phyloP scores from a whole-genome alignment of 2,329 filamentous ascomycete genomes.

The Calycina herbarum region DNA sequence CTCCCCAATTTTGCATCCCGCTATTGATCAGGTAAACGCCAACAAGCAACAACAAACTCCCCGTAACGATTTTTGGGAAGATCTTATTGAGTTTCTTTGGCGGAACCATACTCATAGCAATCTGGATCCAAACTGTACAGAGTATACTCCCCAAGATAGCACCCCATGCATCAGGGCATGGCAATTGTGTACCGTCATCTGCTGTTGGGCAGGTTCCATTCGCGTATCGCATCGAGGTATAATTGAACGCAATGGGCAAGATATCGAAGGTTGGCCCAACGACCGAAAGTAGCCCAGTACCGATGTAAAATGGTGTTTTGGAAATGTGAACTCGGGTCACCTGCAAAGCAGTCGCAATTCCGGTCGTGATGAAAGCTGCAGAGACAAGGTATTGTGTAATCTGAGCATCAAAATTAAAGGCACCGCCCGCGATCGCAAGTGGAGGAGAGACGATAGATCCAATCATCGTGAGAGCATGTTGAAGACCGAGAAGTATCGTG shows the following conservation, averaged over 20 bases:
- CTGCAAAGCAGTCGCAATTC: constrained; percentile 64
- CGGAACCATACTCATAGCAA: constrained; percentile 64
- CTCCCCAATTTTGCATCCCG: constrained; percentile 69
- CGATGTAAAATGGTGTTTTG: constrained; percentile 61
- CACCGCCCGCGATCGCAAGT: constrained; percentile 58
- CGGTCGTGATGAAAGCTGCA: constrained; percentile 66
- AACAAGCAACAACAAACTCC: constrained; percentile 66
- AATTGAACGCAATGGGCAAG: constrained; percentile 63
- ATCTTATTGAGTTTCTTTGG: constrained; percentile 59
- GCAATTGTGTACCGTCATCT: constrained; percentile 55
- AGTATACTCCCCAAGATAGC: constrained; percentile 58
- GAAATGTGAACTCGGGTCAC: constrained; percentile 66
- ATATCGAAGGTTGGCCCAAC: constrained; percentile 69
- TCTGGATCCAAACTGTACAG: constrained; percentile 55
- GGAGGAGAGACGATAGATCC: constrained; percentile 58
- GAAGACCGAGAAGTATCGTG: constrained; percentile 65
- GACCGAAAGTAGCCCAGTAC: constrained; percentile 66
- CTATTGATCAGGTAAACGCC: constrained; percentile 62
- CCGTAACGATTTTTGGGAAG: constrained; percentile 69
- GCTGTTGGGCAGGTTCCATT: constrained; percentile 62
- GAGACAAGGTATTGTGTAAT: constrained; percentile 66
- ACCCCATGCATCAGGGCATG: constrained; percentile 67
- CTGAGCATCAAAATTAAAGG: constrained; percentile 56
- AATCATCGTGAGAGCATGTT: constrained; percentile 69
- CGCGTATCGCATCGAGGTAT: constrained; percentile 62